Base-by-base conservation (phyloP, 192 early-diverging fungal genomes). In the Umbelopsis sp. region DNA sequence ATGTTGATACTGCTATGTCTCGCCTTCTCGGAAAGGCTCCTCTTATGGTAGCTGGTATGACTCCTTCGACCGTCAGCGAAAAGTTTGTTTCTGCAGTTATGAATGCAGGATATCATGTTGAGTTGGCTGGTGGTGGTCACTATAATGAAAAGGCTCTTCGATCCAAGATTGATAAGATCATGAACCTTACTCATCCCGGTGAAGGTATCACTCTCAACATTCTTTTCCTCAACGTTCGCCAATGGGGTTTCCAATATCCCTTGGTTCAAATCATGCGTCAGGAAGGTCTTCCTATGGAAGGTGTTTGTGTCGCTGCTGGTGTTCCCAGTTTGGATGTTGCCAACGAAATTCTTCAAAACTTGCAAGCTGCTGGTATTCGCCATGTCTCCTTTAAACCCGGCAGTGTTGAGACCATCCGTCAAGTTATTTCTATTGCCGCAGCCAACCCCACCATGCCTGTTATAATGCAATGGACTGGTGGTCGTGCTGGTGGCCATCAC, bases 41-140 rank as follows among this genome's bases (percentile, higher is more conserved):
- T 47, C 73, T 98, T 41, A 96, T 96, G 97, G 94, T 96, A 52
- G 92, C 93, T 22, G 97, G 97, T 41, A 97, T 97, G 95, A 94
- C 92, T 2, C 95, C 94, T 5, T 92, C 90, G 5, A 97, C 97
- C 7, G 89, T 86, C 71, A 91, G 84, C 66, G 88, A 87, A 46
- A 46, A 82, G 18, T 93, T 97, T 79, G 93, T 95, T 12, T 86
- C 91, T 9, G 94, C 95, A 21, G 82, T 93, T 44, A 90, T 90
- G 84, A 94, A 93, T 45, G 90, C 95, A 37, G 97, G 97, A 0
- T 98, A 92, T 75, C 92, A 95, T 69, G 84, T 91, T 20, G 97
- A 98, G 78, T 78, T 97, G 20, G 95, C 93, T 52, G 95, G 93
- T 45, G 95, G 97, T 66, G 93, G 94, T 50, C 93, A 97, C 58